Evolutionary conservation across 176 grass and related monocot species (phyloP).

Genomic region (Elaeis guineensis): DNA sequence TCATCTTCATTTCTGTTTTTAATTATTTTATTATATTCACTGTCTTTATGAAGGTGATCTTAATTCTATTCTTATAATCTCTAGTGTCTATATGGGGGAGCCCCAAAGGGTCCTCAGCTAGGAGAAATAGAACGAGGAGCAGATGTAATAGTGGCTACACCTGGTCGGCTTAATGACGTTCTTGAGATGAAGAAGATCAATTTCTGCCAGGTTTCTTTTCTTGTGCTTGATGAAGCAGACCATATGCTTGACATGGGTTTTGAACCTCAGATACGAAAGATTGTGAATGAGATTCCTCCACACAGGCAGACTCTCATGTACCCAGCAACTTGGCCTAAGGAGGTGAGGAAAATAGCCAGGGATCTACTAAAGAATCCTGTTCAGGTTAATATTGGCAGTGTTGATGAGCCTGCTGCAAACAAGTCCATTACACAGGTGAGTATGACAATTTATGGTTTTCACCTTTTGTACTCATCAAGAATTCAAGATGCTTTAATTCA

Average conservation of each 20-base stretch:
- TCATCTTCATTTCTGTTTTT: too few species aligned
- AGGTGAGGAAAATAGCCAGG: conserved; percentile 88
- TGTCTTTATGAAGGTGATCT: too few species aligned
- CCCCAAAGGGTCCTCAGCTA: conserved; percentile 83
- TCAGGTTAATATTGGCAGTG: conserved; percentile 87
- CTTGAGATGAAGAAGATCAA: conserved; percentile 91
- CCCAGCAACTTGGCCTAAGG: conserved; percentile 96
- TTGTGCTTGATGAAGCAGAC: conserved; percentile 98
- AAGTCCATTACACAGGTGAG: conserved; percentile 95
- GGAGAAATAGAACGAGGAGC: conserved; percentile 93
- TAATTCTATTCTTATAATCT: background rate
- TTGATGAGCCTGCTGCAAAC: conserved; percentile 90
- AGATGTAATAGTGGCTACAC: conserved; percentile 91
- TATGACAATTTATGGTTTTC: conserved; percentile 1
- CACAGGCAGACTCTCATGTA: conserved; percentile 95
- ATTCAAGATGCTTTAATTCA: too few species aligned
- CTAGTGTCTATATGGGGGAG: conserved; percentile 95
- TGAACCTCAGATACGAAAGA: conserved; percentile 90
- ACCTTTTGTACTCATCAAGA: too few species aligned
- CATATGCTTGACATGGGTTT: conserved; percentile 99
- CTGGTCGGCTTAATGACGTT: conserved; percentile 95
- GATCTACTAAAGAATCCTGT: conserved; percentile 92
- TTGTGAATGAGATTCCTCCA: conserved; percentile 81
- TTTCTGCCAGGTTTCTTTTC: conserved; percentile 74
- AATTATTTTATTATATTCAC: too few species aligned